Conservation (phyloP, 441 rosid genomes). For the Erodium moschatum region DNA sequence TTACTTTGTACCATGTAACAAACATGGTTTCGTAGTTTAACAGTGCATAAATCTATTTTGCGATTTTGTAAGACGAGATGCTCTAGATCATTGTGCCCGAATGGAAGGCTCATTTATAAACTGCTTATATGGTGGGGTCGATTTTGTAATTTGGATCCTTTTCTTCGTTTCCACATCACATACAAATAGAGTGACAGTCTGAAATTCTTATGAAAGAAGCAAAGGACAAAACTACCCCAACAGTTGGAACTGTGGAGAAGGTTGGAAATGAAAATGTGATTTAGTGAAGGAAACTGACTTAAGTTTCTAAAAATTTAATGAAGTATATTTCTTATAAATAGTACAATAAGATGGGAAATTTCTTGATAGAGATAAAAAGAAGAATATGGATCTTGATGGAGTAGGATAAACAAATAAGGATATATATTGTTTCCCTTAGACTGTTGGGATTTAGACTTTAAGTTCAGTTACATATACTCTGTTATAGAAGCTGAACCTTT, state of each 20-base stretch:
- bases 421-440: background rate
- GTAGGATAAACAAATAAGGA: background rate
- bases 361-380: background rate
- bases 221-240: background rate
- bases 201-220: background rate
- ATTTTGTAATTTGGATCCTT: background rate
- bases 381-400: constrained; percentile 6
- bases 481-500: background rate
- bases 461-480: background rate
- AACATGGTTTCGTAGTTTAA: background rate
- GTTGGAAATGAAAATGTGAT: background rate
- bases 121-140: background rate
- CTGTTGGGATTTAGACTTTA: background rate
- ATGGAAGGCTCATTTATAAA: background rate
- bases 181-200: constrained; percentile 1
- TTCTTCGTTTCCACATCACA: background rate
- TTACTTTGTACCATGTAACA: background rate
- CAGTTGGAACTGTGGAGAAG: background rate
- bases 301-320: background rate
- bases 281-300: background rate
- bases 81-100: background rate
- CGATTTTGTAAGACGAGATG: background rate
- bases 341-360: background rate
- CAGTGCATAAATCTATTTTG: background rate
- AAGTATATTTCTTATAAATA: background rate